These are phyloP conservation scores for Citrus cavaleriei DNA, from an alignment of 345 rosid genomes.

Conservation along the genomic window DNA sequence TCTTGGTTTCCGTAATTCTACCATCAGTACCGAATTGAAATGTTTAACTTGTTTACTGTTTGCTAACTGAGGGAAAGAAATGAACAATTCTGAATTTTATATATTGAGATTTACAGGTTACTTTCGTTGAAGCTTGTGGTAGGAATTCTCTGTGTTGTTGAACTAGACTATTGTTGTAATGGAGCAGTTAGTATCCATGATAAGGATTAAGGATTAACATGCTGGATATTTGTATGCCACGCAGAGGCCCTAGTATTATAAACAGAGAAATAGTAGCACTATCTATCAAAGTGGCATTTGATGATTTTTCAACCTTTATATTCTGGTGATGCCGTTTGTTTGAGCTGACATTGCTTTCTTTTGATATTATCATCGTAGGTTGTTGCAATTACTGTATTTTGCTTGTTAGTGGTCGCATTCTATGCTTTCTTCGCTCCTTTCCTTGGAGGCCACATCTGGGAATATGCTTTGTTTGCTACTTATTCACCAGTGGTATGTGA, in stretches of 20 bases:
- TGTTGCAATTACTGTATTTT: conserved; percentile 94
- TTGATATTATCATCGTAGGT: conserved; percentile 40
- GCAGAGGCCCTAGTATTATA: neutral
- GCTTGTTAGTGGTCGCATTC: conserved; percentile 83
- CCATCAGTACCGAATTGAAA: neutral
- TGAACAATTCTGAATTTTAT: neutral
- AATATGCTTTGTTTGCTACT: conserved; percentile 56
- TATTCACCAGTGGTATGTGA: conserved; percentile 93
- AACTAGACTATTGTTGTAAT: neutral
- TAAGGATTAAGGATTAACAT: neutral
- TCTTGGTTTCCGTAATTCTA: neutral
- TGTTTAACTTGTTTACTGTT: neutral
- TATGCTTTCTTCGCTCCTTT: conserved; percentile 97
- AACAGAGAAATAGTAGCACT: neutral
- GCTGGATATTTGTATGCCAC: neutral
- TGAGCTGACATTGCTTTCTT: neutral
- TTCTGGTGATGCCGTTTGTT: neutral
- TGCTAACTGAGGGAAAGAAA: neutral
- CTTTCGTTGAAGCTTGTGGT: neutral
- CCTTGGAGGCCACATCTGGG: conserved; percentile 89
- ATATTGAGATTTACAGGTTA: neutral
- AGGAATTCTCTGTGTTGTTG: neutral
- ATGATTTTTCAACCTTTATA: neutral
- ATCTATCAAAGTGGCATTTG: neutral
- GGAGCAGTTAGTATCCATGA: neutral